These are phyloP conservation scores for Termitomyces sp. DNA, from an alignment of 768 basidiomycete species.

Conservation along the genomic window DNA sequence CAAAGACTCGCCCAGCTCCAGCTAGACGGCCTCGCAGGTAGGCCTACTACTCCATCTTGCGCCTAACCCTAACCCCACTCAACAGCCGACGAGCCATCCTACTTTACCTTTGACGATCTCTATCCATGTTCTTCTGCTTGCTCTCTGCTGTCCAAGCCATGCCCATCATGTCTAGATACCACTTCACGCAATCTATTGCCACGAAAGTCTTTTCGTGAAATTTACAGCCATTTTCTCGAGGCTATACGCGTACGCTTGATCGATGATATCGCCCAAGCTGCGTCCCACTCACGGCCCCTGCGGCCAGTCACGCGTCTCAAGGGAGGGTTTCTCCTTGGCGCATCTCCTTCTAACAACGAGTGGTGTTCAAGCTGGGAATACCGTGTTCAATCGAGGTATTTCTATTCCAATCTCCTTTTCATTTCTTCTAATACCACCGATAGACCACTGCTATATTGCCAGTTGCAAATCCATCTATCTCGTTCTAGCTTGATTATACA, in stretches of 20 bases:
- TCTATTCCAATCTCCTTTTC: neutral
- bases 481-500: constrained; percentile 54
- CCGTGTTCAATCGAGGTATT: constrained; percentile 44
- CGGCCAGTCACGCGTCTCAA: constrained; percentile 47
- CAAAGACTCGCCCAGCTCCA: constrained; percentile 32
- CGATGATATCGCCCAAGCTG: constrained; percentile 48
- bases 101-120: constrained; percentile 45
- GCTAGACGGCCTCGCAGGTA: constrained; percentile 52
- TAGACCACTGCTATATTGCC: constrained; percentile 62
- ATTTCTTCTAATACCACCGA: constrained; percentile 10
- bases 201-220: constrained; percentile 37
- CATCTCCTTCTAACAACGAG: constrained; percentile 40
- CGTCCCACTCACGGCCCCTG: constrained; percentile 27
- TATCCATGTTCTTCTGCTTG: constrained; percentile 54
- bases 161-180: constrained; percentile 30
- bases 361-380: constrained; percentile 70
- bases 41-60: constrained; percentile 21
- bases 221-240: constrained; percentile 52
- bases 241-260: constrained; percentile 57
- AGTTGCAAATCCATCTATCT: constrained; percentile 51
- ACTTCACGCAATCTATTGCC: constrained; percentile 29
- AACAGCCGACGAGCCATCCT: constrained; percentile 38
- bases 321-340: constrained; percentile 61
- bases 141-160: constrained; percentile 34
- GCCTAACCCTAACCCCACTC: constrained; percentile 21